Base-by-base conservation (phyloP, 306 rosid genomes). In the Quercus mongolica region DNA sequence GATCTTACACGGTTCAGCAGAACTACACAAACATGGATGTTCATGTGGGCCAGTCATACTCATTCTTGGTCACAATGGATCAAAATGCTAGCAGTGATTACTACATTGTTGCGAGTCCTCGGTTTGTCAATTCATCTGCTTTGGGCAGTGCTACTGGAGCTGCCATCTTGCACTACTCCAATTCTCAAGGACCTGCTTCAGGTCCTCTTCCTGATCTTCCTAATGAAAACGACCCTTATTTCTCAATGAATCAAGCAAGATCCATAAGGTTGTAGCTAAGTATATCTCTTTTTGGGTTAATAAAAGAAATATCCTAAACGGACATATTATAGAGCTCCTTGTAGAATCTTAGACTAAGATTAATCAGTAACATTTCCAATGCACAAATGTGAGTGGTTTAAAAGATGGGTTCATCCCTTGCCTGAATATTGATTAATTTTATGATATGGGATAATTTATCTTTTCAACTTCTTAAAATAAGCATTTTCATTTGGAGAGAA, bases 11-110 rank as follows among this genome's bases (percentile, higher is more conserved):
- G 5, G 86, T 91, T 52, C 96, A 93, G 83, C 96, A 91, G 76
- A 91, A 83, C 83, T 89, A 91, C 73, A 74, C 89, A 41, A 85
- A 84, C 86, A 86, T 93, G 94, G 94, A 93, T 82, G 86, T 93
- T 78, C 97, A 93, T 52, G 96, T 93, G 58, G 97, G 97, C 71
- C 96, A 91, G 87, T 93, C 97, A 10, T 93, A 88, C 75, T 93
- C 97, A 25, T 91, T 93, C 88, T 84, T 93, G 87, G 94, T 93
- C 55, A 89, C 97, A 21, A 91, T 88, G 97, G 97, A 93, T 87
- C 97, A 93, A 87, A 91, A 91, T 79, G 91, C 92, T 80, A 89
- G 84, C 81, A 82, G 82, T 64, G 96, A 93, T 84, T 93, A 93
- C 91, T 93, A 91, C 75, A 85, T 93, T 71, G 89, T 89, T 78